A percentile compares a stretch with the other conserved stretches of the same genome.
These are phyloP conservation scores for Penicillium thymicola DNA, from an alignment of 2,329 filamentous ascomycete genomes.

Conservation along the genomic window DNA sequence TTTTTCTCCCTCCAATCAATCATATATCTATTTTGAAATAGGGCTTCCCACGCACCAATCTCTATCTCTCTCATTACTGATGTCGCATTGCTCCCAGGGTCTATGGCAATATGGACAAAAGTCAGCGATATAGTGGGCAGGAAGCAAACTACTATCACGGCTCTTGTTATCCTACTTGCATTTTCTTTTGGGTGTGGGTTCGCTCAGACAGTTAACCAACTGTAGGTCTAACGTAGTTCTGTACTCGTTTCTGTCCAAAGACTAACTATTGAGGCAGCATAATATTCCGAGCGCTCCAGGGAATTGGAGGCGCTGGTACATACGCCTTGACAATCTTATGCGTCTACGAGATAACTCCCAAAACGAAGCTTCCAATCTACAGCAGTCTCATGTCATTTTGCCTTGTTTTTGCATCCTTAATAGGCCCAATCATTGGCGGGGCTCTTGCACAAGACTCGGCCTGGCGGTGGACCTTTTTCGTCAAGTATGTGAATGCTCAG, in stretches of 20 bases:
- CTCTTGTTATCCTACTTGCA: slow-evolving; percentile 29
- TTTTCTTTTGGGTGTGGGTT: slow-evolving; percentile 35
- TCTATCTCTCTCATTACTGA: not conserved
- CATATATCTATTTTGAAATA: not conserved
- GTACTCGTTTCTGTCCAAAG: not conserved
- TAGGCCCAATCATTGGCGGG: slow-evolving; percentile 27
- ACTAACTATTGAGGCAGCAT: slow-evolving; percentile 22
- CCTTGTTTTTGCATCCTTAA: slow-evolving; percentile 22
- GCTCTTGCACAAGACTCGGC: slow-evolving; percentile 19
- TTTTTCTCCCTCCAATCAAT: not conserved
- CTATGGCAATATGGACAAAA: slow-evolving; percentile 34
- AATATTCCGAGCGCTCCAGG: slow-evolving; percentile 32
- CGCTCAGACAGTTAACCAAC: slow-evolving; percentile 29
- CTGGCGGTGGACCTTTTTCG: slow-evolving; percentile 32
- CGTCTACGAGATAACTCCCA: slow-evolving; percentile 31
- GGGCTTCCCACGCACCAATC: not conserved
- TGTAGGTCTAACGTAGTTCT: slow-evolving; percentile 15
- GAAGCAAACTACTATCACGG: slow-evolving; percentile 21
- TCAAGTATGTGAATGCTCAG: slow-evolving; percentile 20
- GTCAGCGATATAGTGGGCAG: slow-evolving; percentile 34
- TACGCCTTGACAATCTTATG: slow-evolving; percentile 29
- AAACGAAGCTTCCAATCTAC: slow-evolving; percentile 21
- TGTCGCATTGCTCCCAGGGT: slow-evolving; percentile 14
- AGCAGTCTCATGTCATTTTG: slow-evolving; percentile 24
- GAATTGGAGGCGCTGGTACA: slow-evolving; percentile 33